Evolutionary conservation across 495 filamentous ascomycete species (phyloP).

Genomic region (Penicillium simplicissimum): DNA sequence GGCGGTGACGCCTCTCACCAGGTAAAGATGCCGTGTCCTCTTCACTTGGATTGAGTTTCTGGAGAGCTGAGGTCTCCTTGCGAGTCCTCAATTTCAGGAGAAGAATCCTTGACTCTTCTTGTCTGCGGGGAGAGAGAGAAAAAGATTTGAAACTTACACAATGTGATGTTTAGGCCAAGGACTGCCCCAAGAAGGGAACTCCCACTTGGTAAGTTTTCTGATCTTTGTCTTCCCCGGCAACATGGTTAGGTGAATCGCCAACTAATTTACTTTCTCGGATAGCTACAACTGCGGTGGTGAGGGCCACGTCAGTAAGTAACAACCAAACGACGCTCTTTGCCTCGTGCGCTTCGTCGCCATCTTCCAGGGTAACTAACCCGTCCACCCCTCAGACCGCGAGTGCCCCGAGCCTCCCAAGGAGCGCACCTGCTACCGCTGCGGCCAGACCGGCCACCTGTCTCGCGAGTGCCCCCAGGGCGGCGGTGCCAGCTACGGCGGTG

Average conservation of each 20-base stretch:
- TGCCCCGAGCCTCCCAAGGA: conserved; percentile 89
- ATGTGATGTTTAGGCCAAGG: conserved; percentile 63
- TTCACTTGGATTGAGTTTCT: conserved; percentile 5
- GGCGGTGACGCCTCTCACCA: conserved; percentile 78
- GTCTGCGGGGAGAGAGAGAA: background rate
- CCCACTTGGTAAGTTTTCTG: conserved; percentile 74
- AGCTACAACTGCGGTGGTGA: conserved; percentile 83
- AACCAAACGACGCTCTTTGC: background rate
- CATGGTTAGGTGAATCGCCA: conserved; percentile 14
- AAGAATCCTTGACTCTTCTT: background rate
- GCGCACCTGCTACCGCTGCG: conserved; percentile 96
- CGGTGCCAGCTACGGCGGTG: conserved; percentile 40
- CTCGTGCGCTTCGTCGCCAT: background rate
- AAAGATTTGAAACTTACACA: background rate
- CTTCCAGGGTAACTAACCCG: conserved; percentile 8
- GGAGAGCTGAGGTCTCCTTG: conserved; percentile 4
- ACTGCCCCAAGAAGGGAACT: conserved; percentile 91
- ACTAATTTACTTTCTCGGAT: conserved; percentile 18
- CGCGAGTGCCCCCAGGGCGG: conserved; percentile 77
- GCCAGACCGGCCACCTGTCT: conserved; percentile 83
- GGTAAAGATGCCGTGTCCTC: conserved; percentile 38
- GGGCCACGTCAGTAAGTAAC: conserved; percentile 82
- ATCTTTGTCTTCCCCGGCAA: conserved; percentile 8
- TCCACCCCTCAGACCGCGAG: conserved; percentile 67
- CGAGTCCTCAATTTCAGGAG: background rate